Conservation (phyloP, 345 rosid species). For the sweet orange (Citrus sinensis) region DNA sequence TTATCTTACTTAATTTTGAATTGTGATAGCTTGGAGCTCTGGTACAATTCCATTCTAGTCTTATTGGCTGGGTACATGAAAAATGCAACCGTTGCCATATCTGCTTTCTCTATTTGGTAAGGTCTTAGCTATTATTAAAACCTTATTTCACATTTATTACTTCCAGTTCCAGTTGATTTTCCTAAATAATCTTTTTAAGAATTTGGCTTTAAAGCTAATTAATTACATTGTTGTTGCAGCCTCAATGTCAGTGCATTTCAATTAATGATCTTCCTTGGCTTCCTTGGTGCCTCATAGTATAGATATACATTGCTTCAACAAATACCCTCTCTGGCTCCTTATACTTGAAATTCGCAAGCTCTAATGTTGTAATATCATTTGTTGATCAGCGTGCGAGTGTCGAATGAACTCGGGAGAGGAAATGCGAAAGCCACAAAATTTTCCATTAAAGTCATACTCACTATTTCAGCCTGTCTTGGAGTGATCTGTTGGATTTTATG, state of each 20-base stretch:
- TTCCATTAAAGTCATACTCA: conserved; percentile 43
- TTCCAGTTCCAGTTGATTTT: not conserved
- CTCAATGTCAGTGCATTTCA: conserved; percentile 44
- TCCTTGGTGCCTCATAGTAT: conserved; percentile 53
- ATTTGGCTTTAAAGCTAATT: not conserved
- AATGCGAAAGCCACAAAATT: conserved; percentile 47
- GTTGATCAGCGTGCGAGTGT: conserved; percentile 44
- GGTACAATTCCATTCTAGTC: conserved; percentile 69
- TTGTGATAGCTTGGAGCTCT: conserved; percentile 61
- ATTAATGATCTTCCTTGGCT: conserved; percentile 54
- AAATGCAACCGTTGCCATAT: conserved; percentile 52
- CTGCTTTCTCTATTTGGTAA: conserved; percentile 92
- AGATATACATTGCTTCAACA: too few relatives aligned
- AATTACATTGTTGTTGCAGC: conserved; percentile 22
- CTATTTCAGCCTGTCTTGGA: conserved; percentile 34
- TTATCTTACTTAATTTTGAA: not conserved
- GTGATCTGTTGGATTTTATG: conserved; percentile 36
- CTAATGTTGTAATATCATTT: not conserved
- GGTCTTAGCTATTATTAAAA: not conserved
- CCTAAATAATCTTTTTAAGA: not conserved
- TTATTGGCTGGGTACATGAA: conserved; percentile 71
- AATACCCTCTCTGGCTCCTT: too few relatives aligned
- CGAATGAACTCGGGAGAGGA: conserved; percentile 68
- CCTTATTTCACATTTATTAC: not conserved
- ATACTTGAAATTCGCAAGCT: too few relatives aligned